Base-by-base conservation (phyloP, 2,329 filamentous ascomycete species). In the Hypocreales sp. region DNA sequence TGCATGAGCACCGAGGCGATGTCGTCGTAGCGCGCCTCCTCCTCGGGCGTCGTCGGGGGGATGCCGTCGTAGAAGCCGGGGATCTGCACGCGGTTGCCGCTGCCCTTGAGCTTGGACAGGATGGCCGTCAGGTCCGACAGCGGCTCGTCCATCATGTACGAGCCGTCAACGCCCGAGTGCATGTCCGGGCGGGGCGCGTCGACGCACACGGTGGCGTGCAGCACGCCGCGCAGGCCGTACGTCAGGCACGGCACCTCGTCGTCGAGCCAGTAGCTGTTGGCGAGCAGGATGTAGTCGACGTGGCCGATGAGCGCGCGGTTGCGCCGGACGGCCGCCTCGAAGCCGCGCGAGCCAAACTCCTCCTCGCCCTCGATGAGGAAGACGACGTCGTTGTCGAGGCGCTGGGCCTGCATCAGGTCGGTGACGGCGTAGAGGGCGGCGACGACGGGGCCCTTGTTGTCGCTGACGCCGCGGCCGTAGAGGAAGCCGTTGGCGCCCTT, bases 211-310 rank as follows among this genome's bases (percentile, higher is more conserved):
- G 83, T 93, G 5, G 86, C 87, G 48, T 95, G 87, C 14, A 98
- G 76, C 15, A 98, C 87, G 15, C 90, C 90, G 26, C 90, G 73
- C 6, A 95, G 65, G 1, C 90, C 90, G 35, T 98, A 98, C 0
- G 90, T 98, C 31, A 98, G 58, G 47, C 90, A 98, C 0, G 90
- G 90, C 3, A 92, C 84, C 38, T 92, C 79, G 45, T 98, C 87
- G 45, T 95, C 84, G 2, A 98, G 65, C 90, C 90, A 98, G 59
- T 98, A 98, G 53, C 86, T 94, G 59, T 98, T 98, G 14, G 90
- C 87, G 20, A 98, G 61, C 18, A 98, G 59, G 30, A 98, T 90
- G 61, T 90, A 95, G 52, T 98, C 87, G 3, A 98, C 74, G 8
- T 81, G 64, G 2, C 90, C 90, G 40, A 98, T 93, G 15, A 82